Evolutionary conservation across 2,329 filamentous ascomycete genomes (phyloP), one percentile per base, ranked within the genome.

Genomic region (Chaetomium strumarium): DNA sequence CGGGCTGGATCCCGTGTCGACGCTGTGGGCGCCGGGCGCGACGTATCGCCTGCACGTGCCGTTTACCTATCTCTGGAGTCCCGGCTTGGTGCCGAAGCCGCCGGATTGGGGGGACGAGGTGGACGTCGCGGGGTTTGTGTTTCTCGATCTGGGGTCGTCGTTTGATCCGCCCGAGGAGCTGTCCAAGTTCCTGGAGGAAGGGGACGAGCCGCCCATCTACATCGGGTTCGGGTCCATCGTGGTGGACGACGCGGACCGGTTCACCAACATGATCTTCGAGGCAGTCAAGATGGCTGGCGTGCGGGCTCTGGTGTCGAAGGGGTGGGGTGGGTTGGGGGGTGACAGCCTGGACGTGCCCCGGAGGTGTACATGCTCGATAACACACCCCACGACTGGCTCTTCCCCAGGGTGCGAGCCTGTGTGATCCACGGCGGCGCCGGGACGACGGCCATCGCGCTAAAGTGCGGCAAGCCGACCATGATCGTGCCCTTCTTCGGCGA

Each of bases 401-500:
- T 90, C 57, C 84, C 84, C 0, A 73, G 74, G 30, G 80, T 88
- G 4, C 72, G 72, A 41, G 84, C 81, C 0, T 84, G 84, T 3
- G 80, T 90, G 1, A 86, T 88, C 55, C 86, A 90, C 57, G 86
- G 86, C n/a, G 86, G 86, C 12, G 87, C 87, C 0, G 86, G 86
- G 2, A 90, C 86, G 0, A 88, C 85, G 0, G 86, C 86, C 1
- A 86, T 86, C 43, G 85, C 85, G 1, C 72, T 90, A 31, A 87
- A 86, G 64, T 85, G 79, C 57, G 86, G 78, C 3, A 80, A 79
- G 60, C 86, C 86, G 0, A 88, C 84, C 5, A 85, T 89, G 79
- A 79, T 90, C 24, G 83, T 90, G 2, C 86, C 86, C 0, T 90
- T 90, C 68, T 90, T 90, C 58, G 86, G 86, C 2, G 86, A 90